phyloP scores from a whole-genome alignment of 805 yeast species.

The Candida patagonica region DNA sequence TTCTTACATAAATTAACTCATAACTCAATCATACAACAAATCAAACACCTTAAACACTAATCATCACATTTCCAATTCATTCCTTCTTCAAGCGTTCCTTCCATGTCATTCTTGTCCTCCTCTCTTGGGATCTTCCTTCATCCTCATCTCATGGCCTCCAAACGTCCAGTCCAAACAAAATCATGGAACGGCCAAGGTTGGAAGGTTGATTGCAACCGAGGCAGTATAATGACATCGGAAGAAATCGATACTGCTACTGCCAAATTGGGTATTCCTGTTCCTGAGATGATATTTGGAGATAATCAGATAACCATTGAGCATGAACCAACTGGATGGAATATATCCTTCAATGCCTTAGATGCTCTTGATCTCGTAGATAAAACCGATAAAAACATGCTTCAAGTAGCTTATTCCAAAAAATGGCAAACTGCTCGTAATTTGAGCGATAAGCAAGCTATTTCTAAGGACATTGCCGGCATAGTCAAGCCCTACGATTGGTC shows the following conservation, averaged over 20 bases:
- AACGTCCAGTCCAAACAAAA: not conserved
- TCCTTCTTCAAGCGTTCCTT: too few species aligned
- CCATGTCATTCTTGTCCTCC: too few species aligned
- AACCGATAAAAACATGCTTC: constrained; percentile 41
- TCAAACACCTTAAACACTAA: too few species aligned
- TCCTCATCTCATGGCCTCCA: too few species aligned
- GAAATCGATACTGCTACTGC: constrained; percentile 63
- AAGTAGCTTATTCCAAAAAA: constrained; percentile 79
- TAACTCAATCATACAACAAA: too few species aligned
- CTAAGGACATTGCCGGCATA: constrained; percentile 45
- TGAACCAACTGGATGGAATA: constrained; percentile 31
- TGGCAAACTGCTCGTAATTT: constrained; percentile 45
- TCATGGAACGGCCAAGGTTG: constrained; percentile 47
- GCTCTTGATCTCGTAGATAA: constrained; percentile 57
- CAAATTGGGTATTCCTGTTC: constrained; percentile 68
- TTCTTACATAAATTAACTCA: too few species aligned
- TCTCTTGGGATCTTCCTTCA: too few species aligned
- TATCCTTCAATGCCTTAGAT: constrained; percentile 68
- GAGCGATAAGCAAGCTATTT: constrained; percentile 25
- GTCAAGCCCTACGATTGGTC: constrained; percentile 96
- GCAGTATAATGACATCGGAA: constrained; percentile 63
- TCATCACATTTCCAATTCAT: too few species aligned
- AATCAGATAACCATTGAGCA: constrained; percentile 51
- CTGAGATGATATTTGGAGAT: constrained; percentile 96
- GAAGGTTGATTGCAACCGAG: constrained; percentile 63